A percentile compares a stretch with the other conserved stretches of the same genome.
These are phyloP conservation scores for Rosa rugosa DNA, from an alignment of 306 rosid species.

Conservation along the genomic window DNA sequence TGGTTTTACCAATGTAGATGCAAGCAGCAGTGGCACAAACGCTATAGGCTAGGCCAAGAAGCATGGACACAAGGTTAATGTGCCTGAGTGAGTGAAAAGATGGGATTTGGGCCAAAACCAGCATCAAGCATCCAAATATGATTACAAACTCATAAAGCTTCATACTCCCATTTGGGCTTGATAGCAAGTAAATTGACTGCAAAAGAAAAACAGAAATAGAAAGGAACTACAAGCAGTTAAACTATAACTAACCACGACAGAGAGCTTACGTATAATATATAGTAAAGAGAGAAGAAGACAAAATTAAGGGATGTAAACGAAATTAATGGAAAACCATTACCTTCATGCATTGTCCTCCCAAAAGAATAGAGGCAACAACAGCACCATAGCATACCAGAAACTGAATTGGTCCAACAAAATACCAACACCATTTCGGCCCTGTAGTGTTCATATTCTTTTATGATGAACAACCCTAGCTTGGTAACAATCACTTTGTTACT, in stretches of 20 bases:
- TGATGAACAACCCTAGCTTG: not conserved
- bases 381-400: conserved; percentile 68
- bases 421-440: conserved; percentile 74
- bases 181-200: conserved; percentile 63
- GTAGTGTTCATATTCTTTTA: not conserved
- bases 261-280: not conserved
- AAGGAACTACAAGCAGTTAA: not conserved
- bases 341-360: conserved; percentile 88
- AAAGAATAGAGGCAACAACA: conserved; percentile 52
- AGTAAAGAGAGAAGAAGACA: not conserved
- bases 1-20: conserved; percentile 44
- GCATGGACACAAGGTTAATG: conserved; percentile 59
- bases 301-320: not conserved
- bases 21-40: conserved; percentile 61
- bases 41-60: conserved; percentile 60
- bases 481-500: not conserved
- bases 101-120: conserved; percentile 73
- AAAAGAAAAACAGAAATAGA: not conserved
- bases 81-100: conserved; percentile 80
- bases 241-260: not conserved
- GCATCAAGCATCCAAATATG: conserved; percentile 74
- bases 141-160: conserved; percentile 63
- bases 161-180: conserved; percentile 54
- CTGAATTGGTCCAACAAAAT: conserved; percentile 70
- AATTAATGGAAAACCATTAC: conserved; percentile 14